Evolutionary conservation across 129 eudicot genomes (phyloP).

Genomic region (Deinandra increscens): DNA sequence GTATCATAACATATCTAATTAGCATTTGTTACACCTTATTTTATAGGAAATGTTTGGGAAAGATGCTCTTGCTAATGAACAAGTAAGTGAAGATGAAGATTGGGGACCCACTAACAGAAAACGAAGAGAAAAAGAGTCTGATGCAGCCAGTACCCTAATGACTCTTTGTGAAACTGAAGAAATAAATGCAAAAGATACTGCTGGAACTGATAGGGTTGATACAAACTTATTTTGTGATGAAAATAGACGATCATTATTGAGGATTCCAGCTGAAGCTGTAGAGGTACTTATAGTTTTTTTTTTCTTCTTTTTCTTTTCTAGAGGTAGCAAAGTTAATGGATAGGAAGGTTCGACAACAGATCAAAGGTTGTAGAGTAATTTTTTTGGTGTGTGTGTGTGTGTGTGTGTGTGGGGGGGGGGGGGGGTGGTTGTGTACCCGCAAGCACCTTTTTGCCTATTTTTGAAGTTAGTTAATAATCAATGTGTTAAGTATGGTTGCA

Average conservation of each 20-base stretch:
- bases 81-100: constrained; percentile 90
- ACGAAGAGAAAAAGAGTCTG: constrained; percentile 72
- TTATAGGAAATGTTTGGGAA: constrained; percentile 93
- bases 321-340: background rate
- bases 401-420: no score
- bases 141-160: constrained; percentile 75
- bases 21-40: background rate
- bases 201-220: constrained; percentile 21
- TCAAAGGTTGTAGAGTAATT: background rate
- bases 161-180: constrained; percentile 58
- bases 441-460: background rate
- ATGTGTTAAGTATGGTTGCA: background rate
- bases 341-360: background rate
- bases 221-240: constrained; percentile 25
- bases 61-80: constrained; percentile 58
- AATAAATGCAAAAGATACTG: constrained; percentile 26
- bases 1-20: background rate
- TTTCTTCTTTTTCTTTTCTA: background rate
- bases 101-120: constrained; percentile 86
- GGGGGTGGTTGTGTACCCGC: background rate
- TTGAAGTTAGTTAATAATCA: background rate
- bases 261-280: constrained; percentile 71
- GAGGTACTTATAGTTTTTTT: constrained; percentile 48
- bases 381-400: no score
- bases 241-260: constrained; percentile 46